phyloP scores from a whole-genome alignment of 2,329 filamentous ascomycete species.

The Ophiocordyceps robertsii region DNA sequence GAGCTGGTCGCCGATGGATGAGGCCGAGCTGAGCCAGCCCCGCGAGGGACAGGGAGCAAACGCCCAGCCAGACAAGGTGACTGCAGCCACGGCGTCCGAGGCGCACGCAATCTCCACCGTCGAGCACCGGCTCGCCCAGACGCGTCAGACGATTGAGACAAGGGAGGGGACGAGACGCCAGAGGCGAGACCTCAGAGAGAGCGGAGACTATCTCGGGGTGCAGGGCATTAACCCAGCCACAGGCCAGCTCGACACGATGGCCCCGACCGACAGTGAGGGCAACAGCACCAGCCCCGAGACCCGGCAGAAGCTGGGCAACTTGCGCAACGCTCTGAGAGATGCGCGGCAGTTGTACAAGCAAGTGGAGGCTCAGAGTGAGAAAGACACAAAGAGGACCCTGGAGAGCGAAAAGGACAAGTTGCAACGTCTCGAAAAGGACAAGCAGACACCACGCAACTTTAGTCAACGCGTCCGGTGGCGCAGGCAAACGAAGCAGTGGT shows the following conservation, averaged over 20 bases:
- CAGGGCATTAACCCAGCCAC: constrained; percentile 45
- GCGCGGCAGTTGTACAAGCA: constrained; percentile 21
- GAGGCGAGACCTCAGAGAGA: constrained; percentile 34
- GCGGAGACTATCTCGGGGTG: constrained; percentile 45
- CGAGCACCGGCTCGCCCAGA: not conserved
- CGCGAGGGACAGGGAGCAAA: not conserved
- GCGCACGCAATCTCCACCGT: not conserved
- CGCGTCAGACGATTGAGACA: constrained; percentile 7
- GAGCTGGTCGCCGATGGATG: constrained; percentile 6
- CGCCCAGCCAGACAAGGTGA: no score
- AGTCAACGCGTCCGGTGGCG: constrained; percentile 28
- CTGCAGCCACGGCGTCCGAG: not conserved
- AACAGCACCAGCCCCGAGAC: constrained; percentile 18
- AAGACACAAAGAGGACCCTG: constrained; percentile 21
- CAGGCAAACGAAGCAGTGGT: constrained; percentile 33
- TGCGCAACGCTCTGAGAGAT: constrained; percentile 19
- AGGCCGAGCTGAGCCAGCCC: not conserved
- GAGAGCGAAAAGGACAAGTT: constrained; percentile 23
- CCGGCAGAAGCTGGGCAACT: constrained; percentile 16
- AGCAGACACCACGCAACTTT: constrained; percentile 19
- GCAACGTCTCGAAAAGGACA: constrained; percentile 27
- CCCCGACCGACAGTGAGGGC: constrained; percentile 32
- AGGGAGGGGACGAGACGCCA: constrained; percentile 19
- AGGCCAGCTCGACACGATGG: constrained; percentile 36
- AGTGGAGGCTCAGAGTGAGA: constrained; percentile 31